Evolutionary conservation across 352 stramenopile species (phyloP).

Genomic region (Phytophthora ramorum): DNA sequence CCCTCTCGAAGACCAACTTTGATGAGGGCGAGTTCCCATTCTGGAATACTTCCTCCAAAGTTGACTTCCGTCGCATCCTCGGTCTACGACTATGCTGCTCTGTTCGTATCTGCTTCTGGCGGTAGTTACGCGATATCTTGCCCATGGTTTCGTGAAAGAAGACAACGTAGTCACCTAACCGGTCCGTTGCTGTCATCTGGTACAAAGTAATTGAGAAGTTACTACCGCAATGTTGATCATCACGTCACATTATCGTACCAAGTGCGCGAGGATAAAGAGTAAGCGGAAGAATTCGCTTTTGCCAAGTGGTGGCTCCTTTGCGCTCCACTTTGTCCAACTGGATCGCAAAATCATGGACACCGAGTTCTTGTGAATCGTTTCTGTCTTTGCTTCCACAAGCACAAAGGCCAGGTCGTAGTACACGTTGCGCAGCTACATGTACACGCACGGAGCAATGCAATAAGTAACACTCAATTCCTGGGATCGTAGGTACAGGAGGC

Average conservation of each 20-base stretch:
- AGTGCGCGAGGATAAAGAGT: conserved; percentile 76
- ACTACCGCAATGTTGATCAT: conserved; percentile 1
- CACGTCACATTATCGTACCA: conserved; percentile 45
- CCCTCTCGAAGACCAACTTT: conserved; percentile 16
- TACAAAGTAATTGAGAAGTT: conserved; percentile 4
- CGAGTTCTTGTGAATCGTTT: conserved; percentile 81
- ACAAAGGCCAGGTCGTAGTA: conserved; percentile 81
- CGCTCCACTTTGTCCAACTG: conserved; percentile 74
- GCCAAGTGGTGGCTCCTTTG: conserved; percentile 59
- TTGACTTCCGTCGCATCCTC: conserved; percentile 38
- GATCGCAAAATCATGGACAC: conserved; percentile 79
- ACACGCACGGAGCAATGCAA: not conserved
- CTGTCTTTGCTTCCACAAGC: conserved; percentile 77
- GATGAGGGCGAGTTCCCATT: conserved; percentile 7
- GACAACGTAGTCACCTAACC: conserved; percentile 70
- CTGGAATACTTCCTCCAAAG: conserved; percentile 36
- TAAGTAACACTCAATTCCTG: not conserved
- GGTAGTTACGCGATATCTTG: conserved; percentile 58
- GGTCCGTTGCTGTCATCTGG: conserved; percentile 78
- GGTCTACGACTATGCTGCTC: conserved; percentile 33
- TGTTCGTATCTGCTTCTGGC: conserved; percentile 44
- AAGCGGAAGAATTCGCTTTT: conserved; percentile 68
- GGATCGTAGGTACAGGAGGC: not conserved
- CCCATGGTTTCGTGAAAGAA: conserved; percentile 80
- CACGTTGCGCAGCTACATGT: conserved; percentile 62